Evolutionary conservation across 192 early-diverging fungal genomes (phyloP), one percentile per base, ranked within the genome.

Genomic region (Coemansia interrupta): DNA sequence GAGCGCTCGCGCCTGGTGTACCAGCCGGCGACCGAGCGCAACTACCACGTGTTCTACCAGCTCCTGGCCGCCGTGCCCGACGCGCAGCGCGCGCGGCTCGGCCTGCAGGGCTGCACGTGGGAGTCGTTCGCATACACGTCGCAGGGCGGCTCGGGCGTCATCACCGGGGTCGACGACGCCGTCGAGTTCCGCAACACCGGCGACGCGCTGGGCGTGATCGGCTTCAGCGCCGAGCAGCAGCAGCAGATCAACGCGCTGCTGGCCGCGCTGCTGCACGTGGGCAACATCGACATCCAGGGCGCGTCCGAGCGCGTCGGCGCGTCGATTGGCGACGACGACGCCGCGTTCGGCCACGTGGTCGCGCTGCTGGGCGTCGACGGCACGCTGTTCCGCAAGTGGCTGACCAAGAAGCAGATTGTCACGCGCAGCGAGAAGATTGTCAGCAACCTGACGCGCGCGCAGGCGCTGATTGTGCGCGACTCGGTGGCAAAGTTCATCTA

Each of bases 1-100:
- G 96, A 99, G 72, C 86, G 96, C 32, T 97, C 95, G 40, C 88
- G 96, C 65, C 80, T 99, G 58, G 89, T 94, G 40, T 94, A 90
- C 79, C 96, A 99, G 77, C 95, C 95, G 4, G 82, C 86, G 30
- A 85, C 82, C 0, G 95, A 98, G 78, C 84, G 96, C 64, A 97
- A 96, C 83, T 99, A 99, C 82, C 96, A 99, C 83, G 92, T 99
- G 71, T 99, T 99, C 74, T 99, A 99, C 80, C 96, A 99, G 84
- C 85, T 99, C 41, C 95, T 93, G 79, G 87, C 93, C 15, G 95
- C 90, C 44, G 88, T 86, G 6, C 91, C 93, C 11, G 79, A 86
- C 5, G 92, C 86, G 14, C 40, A 64, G 52, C 49, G 58, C 40
- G 50, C 50, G 48, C 44, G 41, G 12, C 66, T 74, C 8, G 72